Base-by-base conservation (phyloP, 2,329 filamentous ascomycete genomes). In the Sporothrix brunneoviolacea region DNA sequence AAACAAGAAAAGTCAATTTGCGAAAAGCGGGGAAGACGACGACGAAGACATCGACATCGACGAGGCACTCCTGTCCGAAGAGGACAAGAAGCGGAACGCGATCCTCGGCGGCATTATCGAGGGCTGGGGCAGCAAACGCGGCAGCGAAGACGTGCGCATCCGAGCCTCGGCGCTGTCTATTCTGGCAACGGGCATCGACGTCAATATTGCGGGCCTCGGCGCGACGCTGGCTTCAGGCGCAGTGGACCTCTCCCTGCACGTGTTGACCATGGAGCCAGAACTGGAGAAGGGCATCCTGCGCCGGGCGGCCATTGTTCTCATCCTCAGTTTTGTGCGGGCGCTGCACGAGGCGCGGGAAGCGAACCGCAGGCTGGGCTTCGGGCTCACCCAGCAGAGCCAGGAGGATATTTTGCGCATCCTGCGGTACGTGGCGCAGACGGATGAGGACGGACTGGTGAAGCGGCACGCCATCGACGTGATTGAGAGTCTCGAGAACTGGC, bases 121-220 rank as follows among this genome's bases (percentile, higher is more conserved):
- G 13, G 83, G 82, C 48, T 88, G 85, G 85, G 75, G 83, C 56
- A 76, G 81, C 54, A 82, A 79, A 50, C 69, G 74, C 15, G 83
- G 82, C 0, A 74, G 75, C 52, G 85, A 89, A 62, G 85, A 89
- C 60, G 70, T 88, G 12, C 75, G 86, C 4, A 76, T 90, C 57
- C 79, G 86, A 1, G 70, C 83, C 13, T 88, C 84, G 19, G 82
- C 84, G 4, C 64, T 90, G 7, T 84, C 83, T 4, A 75, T 89
- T 41, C 70, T 89, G 38, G 76, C 77, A 1, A 67, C 68, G 2
- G 72, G 73, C 0, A 64, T 88, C 22, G 83, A 88, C 61, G 77
- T 73, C 2, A 83, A 82, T 56, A 67, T 83, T 4, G 65, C 68
- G 1, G 80, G 79, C 0, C 64, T 84, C 22, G 76, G 78, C 1